Conservation (phyloP, 441 rosid genomes). For the Arabidopsis hybrid region DNA sequence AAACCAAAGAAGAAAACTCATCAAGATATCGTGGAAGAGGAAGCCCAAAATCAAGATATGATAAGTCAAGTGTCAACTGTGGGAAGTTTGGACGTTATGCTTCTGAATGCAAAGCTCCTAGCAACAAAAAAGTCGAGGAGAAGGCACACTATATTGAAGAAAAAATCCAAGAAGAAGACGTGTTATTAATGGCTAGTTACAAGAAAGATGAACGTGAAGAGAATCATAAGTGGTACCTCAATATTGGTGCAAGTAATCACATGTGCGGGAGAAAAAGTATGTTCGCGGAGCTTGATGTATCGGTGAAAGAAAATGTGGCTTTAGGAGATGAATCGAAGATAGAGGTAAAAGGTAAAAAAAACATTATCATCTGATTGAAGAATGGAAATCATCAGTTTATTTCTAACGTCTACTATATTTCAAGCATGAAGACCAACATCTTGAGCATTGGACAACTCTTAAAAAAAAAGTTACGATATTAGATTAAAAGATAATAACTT, state of each 20-base stretch:
- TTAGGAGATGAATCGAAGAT: no score
- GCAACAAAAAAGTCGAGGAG: neutral
- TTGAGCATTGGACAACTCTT: no score
- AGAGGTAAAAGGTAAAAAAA: no score
- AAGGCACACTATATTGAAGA: slow-evolving; percentile 5
- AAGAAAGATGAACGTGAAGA: neutral
- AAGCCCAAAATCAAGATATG: neutral
- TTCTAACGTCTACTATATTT: no score
- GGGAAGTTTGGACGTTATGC: slow-evolving; percentile 2
- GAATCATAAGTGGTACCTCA: neutral
- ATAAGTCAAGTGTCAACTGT: neutral
- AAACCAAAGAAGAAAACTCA: neutral
- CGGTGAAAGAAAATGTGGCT: no score
- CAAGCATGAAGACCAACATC: no score
- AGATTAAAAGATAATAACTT: no score
- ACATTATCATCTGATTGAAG: no score
- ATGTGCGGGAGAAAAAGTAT: no score
- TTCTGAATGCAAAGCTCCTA: neutral
- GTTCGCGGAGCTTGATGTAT: no score
- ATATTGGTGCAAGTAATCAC: neutral
- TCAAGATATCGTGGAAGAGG: neutral
- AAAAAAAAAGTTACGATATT: no score
- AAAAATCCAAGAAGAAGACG: neutral
- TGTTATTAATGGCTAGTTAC: neutral
- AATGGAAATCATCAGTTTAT: no score